phyloP scores from a whole-genome alignment of 208 protist genomes.

The Sergeia podlipaevii region DNA sequence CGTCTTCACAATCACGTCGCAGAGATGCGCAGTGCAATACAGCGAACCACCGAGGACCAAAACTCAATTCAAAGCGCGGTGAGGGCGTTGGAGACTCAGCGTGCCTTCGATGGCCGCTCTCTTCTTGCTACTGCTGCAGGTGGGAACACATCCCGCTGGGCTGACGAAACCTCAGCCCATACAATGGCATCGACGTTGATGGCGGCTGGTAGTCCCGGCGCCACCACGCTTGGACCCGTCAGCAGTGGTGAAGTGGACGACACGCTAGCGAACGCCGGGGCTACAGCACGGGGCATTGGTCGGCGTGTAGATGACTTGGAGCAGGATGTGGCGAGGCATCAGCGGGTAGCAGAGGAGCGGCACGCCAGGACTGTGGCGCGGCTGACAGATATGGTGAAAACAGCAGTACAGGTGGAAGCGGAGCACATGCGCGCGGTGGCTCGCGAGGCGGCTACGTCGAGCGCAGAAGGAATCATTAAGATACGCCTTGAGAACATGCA shows the following conservation, averaged over 20 bases:
- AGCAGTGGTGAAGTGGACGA: not conserved
- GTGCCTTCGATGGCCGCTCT: constrained; percentile 9
- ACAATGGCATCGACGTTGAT: not conserved
- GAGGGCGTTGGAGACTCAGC: constrained; percentile 37
- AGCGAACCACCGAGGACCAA: constrained; percentile 65
- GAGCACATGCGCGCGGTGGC: constrained; percentile 68
- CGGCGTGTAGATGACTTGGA: constrained; percentile 62
- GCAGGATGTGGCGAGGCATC: constrained; percentile 28
- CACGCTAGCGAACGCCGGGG: not conserved
- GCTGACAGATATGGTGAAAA: constrained; percentile 51
- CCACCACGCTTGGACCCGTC: not conserved
- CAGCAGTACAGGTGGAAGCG: constrained; percentile 52
- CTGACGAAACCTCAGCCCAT: too few relatives aligned
- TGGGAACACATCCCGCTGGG: not conserved
- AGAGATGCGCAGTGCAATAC: constrained; percentile 43
- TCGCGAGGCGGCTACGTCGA: constrained; percentile 62
- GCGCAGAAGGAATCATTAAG: constrained; percentile 56
- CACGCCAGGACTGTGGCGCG: constrained; percentile 24
- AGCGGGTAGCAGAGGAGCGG: constrained; percentile 42
- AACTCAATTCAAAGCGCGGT: constrained; percentile 44
- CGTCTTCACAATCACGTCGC: constrained; percentile 35
- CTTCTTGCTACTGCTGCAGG: not conserved
- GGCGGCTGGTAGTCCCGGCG: not conserved
- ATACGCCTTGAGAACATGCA: constrained; percentile 47
- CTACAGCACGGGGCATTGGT: not conserved